Percentiles rank a stretch among this genome's conserved stretches.
Conservation (phyloP, 129 eudicot genomes). For the Tanacetum coccineum region DNA sequence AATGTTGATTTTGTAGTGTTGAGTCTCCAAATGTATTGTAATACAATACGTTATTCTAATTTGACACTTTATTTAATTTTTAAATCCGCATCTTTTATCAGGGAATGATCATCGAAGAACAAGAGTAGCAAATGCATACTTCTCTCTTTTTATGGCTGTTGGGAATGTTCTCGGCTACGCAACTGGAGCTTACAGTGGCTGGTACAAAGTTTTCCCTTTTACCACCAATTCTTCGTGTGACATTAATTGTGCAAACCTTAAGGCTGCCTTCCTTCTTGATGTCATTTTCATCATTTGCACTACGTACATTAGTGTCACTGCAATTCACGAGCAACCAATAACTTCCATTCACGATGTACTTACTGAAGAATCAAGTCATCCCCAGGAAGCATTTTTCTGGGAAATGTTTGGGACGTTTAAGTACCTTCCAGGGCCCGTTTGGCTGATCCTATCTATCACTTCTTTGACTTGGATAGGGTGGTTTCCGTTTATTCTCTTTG, state of each 20-base stretch:
- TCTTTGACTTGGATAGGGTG: conserved; percentile 93
- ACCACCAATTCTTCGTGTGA: conserved; percentile 65
- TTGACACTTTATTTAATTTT: background rate
- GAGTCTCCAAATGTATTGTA: background rate
- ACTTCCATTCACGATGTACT: conserved; percentile 25
- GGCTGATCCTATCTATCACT: conserved; percentile 71
- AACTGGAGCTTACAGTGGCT: conserved; percentile 82
- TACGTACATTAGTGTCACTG: conserved; percentile 70
- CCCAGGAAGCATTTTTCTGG: conserved; percentile 93
- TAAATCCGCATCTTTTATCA: conserved; percentile 27
- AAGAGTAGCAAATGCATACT: conserved; percentile 97
- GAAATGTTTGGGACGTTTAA: conserved; percentile 86
- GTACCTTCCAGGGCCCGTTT: conserved; percentile 68
- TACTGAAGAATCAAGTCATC: conserved; percentile 41
- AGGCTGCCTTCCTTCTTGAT: conserved; percentile 89
- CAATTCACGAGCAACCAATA: conserved; percentile 69
- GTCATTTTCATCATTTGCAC: conserved; percentile 61
- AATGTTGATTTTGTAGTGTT: background rate
- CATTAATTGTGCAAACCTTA: conserved; percentile 86
- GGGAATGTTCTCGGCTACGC: conserved; percentile 95
- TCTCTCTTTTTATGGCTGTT: conserved; percentile 87
- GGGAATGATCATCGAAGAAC: conserved; percentile 91
- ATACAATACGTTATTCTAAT: background rate
- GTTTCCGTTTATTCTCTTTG: conserved; percentile 95
- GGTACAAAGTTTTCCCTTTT: conserved; percentile 83